Percentiles rank a stretch among this genome's conserved stretches.
Conservation (phyloP, 108 stramenopile genomes). For the Cyclotella choctawhatcheeana region DNA sequence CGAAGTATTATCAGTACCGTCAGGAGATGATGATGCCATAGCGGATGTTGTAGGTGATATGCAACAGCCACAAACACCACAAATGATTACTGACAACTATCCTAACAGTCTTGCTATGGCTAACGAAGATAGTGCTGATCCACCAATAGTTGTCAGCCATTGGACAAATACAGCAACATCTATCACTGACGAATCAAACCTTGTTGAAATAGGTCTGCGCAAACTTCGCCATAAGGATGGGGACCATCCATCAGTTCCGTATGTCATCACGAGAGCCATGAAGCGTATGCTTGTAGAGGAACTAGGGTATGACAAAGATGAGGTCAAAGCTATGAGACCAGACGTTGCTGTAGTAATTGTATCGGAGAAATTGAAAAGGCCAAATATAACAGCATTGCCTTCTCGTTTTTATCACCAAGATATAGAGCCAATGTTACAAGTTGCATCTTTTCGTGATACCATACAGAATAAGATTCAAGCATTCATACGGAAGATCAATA, state of each 20-base stretch:
- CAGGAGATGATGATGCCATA: too few species aligned
- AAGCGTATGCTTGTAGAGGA: slow-evolving; percentile 28
- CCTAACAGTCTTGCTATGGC: too few species aligned
- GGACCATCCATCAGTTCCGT: slow-evolving; percentile 30
- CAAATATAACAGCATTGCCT: slow-evolving; percentile 3
- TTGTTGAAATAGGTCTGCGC: slow-evolving; percentile 29
- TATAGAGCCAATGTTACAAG: neutral
- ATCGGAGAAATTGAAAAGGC: slow-evolving; percentile 15
- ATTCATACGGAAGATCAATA: slow-evolving; percentile 3
- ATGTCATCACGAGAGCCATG: slow-evolving; percentile 34
- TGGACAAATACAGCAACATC: neutral
- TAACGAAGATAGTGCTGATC: too few species aligned
- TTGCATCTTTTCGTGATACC: neutral
- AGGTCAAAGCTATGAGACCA: slow-evolving; percentile 25
- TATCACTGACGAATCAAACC: neutral
- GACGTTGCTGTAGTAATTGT: slow-evolving; percentile 34
- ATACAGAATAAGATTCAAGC: neutral
- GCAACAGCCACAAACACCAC: too few species aligned
- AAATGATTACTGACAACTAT: too few species aligned
- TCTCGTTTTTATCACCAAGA: slow-evolving; percentile 22
- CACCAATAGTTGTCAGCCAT: too few species aligned
- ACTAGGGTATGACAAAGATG: slow-evolving; percentile 21
- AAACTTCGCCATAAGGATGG: slow-evolving; percentile 24
- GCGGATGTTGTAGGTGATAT: too few species aligned
- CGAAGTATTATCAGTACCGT: too few species aligned